A percentile compares a stretch with the other conserved stretches of the same genome.
Evolutionary conservation across 495 filamentous ascomycete species (phyloP).

Genomic region (Daldinia bambusicola): DNA sequence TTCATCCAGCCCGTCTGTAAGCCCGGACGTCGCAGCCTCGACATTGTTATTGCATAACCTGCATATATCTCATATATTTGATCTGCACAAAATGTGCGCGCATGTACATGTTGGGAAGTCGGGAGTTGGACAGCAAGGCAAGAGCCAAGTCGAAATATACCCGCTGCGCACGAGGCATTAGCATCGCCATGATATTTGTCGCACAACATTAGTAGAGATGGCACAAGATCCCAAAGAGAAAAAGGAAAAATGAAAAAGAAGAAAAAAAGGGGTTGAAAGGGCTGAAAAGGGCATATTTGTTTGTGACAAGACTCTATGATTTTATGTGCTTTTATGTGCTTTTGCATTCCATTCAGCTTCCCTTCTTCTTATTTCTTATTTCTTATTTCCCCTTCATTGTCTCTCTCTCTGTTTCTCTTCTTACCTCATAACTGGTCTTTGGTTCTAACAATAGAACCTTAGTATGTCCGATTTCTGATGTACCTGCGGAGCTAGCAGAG

Average conservation of each 20-base stretch:
- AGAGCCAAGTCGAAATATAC: slow-evolving; percentile 21
- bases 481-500: not conserved
- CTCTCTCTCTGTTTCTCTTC: slow-evolving; percentile 9
- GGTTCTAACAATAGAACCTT: slow-evolving; percentile 18
- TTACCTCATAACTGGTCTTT: not conserved
- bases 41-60: slow-evolving; percentile 21
- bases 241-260: not conserved
- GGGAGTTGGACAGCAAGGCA: slow-evolving; percentile 40
- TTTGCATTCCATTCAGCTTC: slow-evolving; percentile 35
- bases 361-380: slow-evolving; percentile 11
- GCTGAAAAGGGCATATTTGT: slow-evolving; percentile 15
- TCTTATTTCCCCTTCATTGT: slow-evolving; percentile 25
- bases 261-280: slow-evolving; percentile 6
- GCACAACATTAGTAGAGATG: slow-evolving; percentile 33
- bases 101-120: slow-evolving; percentile 30
- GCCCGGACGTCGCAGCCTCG: slow-evolving; percentile 6
- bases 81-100: not conserved
- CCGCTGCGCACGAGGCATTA: slow-evolving; percentile 24
- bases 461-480: not conserved
- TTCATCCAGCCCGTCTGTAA: slow-evolving; percentile 29
- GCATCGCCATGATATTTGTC: slow-evolving; percentile 33
- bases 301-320: no score
- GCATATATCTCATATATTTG: slow-evolving; percentile 7
- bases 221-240: slow-evolving; percentile 27
- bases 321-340: not conserved